Conservation (phyloP, 2,329 filamentous ascomycete species). For the Orbilia ellipsospora region DNA sequence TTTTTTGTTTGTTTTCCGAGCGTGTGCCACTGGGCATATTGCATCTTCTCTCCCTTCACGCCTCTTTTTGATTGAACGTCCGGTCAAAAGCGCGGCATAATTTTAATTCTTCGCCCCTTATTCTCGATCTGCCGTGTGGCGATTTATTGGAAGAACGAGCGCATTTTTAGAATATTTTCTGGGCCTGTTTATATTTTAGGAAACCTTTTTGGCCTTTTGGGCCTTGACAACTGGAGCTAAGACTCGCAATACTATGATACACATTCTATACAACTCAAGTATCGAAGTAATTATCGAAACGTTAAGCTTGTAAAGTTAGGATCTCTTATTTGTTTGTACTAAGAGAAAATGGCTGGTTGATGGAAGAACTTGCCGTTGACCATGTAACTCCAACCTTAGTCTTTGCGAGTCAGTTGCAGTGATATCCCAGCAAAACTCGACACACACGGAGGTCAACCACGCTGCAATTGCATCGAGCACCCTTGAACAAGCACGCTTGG, state of each 20-base stretch:
- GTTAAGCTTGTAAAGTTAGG: no score
- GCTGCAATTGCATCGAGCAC: constrained; percentile 4
- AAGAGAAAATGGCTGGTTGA: no score
- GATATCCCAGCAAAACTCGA: constrained; percentile 1
- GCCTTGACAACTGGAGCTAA: no score
- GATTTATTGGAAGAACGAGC: constrained; percentile 1
- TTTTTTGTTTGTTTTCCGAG: constrained; percentile 44
- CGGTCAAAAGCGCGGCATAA: constrained; percentile 33
- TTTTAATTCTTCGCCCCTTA: constrained; percentile 42
- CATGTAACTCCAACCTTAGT: not conserved
- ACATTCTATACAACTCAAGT: no score
- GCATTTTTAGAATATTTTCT: constrained; percentile 10
- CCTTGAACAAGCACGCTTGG: not conserved
- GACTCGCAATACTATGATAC: no score
- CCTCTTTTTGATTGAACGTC: constrained; percentile 21
- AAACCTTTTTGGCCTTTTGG: no score
- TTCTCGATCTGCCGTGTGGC: not conserved
- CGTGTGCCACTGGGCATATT: constrained; percentile 6
- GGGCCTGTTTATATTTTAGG: not conserved
- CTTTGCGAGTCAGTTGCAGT: not conserved
- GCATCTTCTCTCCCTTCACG: constrained; percentile 8
- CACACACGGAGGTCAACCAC: not conserved
- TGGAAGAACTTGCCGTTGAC: no score
- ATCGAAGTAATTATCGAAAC: no score
- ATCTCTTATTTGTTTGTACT: no score